Evolutionary conservation across 441 rosid species (phyloP), one percentile per base, ranked within the genome.

Genomic region (Euphorbia celastroides): DNA sequence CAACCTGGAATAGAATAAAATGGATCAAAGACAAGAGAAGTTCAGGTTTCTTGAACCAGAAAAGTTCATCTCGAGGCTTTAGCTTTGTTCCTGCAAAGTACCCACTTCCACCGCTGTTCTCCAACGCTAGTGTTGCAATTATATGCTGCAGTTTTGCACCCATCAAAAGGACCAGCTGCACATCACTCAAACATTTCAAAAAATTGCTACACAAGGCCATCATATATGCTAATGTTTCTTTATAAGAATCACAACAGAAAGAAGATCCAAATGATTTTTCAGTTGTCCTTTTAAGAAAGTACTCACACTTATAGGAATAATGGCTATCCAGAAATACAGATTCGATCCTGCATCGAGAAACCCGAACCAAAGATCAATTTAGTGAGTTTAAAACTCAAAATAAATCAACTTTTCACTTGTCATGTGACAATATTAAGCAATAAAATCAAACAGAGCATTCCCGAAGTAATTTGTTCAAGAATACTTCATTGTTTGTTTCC

Each of bases 301-400:
- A 81, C 94, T 86, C 75, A 92, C 96, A 5, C 88, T 78, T 61
- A 86, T 67, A 51, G 98, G 98, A 75, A 92, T 86, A 77, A 86
- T 82, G 38, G 98, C 95, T 76, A 92, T 88, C 98, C 98, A 92
- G 79, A 92, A 92, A 78, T 92, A 92, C 26, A 92, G 98, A 79
- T 92, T 89, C 58, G 95, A 92, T 16, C 98, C 98, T 92, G 90
- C 64, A 72, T 51, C 30, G 74, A 41, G 46, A 31, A 19, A 51
- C 44, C 31, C 61, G 73, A 64, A 60, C 22, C 41, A 65, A 69
- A 38, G 44, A 38, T 23, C 32, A 59, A 65, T 58, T 16, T 11
- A 36, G 19, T 44, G 69, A 75, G 61, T 41, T 48, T 6, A 42
- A 27, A 68, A 62, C 42, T 46, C 38, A 23, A n/a, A 48, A 34